Evolutionary conservation across 495 filamentous ascomycete genomes (phyloP), one percentile per base, ranked within the genome.

Genomic region (Aspergillus campestris): DNA sequence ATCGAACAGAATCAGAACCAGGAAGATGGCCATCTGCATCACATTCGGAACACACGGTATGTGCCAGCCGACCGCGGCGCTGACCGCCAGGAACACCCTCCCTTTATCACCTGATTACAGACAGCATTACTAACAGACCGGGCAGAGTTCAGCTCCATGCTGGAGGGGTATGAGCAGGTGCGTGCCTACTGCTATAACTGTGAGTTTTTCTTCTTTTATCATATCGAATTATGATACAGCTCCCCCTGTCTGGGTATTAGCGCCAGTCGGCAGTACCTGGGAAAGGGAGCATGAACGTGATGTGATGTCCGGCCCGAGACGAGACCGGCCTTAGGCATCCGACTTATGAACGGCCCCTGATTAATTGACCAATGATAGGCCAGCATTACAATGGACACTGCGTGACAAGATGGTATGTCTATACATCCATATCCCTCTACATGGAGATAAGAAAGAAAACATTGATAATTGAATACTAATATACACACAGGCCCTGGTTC

Each of bases 151-250:
- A 66, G 68, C 2, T 70, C 66, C 34, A 67, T 64, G 55, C 63
- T 78, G 7, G 60, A 76, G 49, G 74, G 72, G n/a, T 78, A 77
- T 40, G 72, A 77, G 53, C 56, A 71, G 45, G 71, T 76, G 7
- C 66, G 73, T 30, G 74, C 72, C 31, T 73, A 74, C 56, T 78
- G 74, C 49, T 69, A 74, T 32, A 77, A 78, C 44, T 78, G 72
- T 75, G 50, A 45, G 71, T 59, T 31, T 33, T 12, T 24, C 24
- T 24, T 8, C 10, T 35, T 30, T 39, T 0, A 1, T 15, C 15
- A 7, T 7, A 13, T 7, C n/a, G 1, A 29, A 7, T 34, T 1
- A 24, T 24, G 18, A 24, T 24, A 24, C 4, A 4, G 18, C 18
- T 24, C 18, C 18, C 4, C 18, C 18, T 2, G 4, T 24, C 18